A percentile compares a stretch with the other conserved stretches of the same genome.
phyloP scores from a whole-genome alignment of 2,329 filamentous ascomycete genomes.

The Venturia oleaginea region DNA sequence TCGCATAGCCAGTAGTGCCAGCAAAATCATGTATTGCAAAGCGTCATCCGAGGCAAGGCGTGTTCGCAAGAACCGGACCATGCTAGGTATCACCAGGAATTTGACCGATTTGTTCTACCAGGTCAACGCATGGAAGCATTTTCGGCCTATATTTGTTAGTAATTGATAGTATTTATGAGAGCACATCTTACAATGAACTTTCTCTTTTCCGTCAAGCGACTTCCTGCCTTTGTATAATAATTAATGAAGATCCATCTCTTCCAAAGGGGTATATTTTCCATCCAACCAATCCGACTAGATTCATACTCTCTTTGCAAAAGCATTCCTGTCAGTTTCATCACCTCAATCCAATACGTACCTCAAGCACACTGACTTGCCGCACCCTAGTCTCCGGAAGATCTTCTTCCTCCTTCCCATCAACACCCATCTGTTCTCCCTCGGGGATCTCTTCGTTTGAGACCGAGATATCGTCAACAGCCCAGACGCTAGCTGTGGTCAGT shows the following conservation, averaged over 20 bases:
- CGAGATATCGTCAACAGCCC: slow-evolving; percentile 12
- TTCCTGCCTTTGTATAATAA: neutral
- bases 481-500: slow-evolving; percentile 9
- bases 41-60: neutral
- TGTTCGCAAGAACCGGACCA: no score
- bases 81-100: no score
- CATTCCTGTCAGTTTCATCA: neutral
- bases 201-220: neutral
- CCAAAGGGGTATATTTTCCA: neutral
- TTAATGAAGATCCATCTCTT: neutral
- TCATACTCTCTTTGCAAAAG: neutral
- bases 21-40: neutral
- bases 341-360: slow-evolving; percentile 5
- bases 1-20: neutral
- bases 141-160: neutral
- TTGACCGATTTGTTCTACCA: no score
- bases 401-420: slow-evolving; percentile 9
- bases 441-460: neutral
- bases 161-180: neutral
- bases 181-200: neutral
- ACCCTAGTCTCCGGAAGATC: slow-evolving; percentile 12
- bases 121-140: neutral
- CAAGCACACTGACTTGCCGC: slow-evolving; percentile 12
- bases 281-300: neutral
- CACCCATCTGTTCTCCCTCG: neutral